These are phyloP conservation scores for Globisporangium paroecandrum DNA, from an alignment of 352 stramenopile species.

Conservation along the genomic window DNA sequence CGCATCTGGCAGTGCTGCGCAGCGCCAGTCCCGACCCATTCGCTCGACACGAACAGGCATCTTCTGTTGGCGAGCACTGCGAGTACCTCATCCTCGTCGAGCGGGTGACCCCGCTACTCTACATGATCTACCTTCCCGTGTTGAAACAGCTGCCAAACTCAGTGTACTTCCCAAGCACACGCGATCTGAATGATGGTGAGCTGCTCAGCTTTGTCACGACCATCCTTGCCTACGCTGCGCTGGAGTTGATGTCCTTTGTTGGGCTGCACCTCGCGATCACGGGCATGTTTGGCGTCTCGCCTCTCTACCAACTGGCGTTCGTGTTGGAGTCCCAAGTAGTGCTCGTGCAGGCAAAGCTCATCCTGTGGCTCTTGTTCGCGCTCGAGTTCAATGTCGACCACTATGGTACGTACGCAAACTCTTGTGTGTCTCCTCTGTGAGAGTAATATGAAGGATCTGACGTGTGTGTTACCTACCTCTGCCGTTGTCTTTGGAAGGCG, in stretches of 20 bases:
- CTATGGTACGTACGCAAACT: background rate
- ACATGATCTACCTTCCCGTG: constrained; percentile 24
- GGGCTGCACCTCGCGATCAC: background rate
- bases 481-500: background rate
- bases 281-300: background rate
- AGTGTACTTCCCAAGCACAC: constrained; percentile 21
- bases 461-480: background rate
- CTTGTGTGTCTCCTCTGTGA: no score
- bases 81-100: constrained; percentile 37
- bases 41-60: no score
- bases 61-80: constrained; percentile 7
- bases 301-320: background rate
- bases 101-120: constrained; percentile 28
- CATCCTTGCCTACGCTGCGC: background rate
- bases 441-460: background rate
- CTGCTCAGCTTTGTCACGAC: background rate
- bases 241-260: background rate
- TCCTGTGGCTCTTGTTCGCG: background rate
- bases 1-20: no score
- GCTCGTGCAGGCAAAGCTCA: constrained; percentile 3
- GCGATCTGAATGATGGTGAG: constrained; percentile 8
- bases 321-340: background rate
- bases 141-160: constrained; percentile 27
- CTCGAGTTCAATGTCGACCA: background rate
- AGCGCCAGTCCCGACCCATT: no score